Conservation (phyloP, 2,329 filamentous ascomycete species). For the Monilinia laxa region DNA sequence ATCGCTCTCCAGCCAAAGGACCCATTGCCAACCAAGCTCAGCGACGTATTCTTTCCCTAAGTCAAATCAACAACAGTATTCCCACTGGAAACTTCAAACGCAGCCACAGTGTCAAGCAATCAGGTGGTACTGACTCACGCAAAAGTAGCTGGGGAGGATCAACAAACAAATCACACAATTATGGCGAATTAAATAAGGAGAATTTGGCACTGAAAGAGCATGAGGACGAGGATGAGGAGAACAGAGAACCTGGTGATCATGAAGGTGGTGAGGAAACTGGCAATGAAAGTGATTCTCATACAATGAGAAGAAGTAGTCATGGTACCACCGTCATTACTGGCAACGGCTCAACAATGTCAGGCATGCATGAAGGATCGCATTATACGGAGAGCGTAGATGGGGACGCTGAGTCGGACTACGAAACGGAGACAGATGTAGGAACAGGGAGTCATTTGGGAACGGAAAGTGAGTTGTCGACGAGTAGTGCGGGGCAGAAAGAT, state of each 20-base stretch:
- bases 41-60: slow-evolving; percentile 84
- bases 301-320: slow-evolving; percentile 38
- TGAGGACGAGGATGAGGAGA: slow-evolving; percentile 48
- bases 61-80: slow-evolving; percentile 80
- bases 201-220: slow-evolving; percentile 63
- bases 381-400: slow-evolving; percentile 38
- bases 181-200: slow-evolving; percentile 60
- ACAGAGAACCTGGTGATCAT: slow-evolving; percentile 9
- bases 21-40: slow-evolving; percentile 50
- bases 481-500: slow-evolving; percentile 21
- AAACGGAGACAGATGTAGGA: slow-evolving; percentile 30
- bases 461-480: slow-evolving; percentile 20
- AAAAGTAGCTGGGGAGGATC: slow-evolving; percentile 70
- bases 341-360: slow-evolving; percentile 29
- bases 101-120: slow-evolving; percentile 73
- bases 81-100: slow-evolving; percentile 63
- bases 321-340: slow-evolving; percentile 37
- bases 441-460: slow-evolving; percentile 26
- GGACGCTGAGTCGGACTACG: slow-evolving; percentile 27
- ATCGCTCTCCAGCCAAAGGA: slow-evolving; percentile 33
- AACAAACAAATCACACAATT: slow-evolving; percentile 33
- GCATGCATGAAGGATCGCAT: slow-evolving; percentile 37
- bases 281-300: slow-evolving; percentile 34
- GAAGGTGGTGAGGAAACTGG: slow-evolving; percentile 27
- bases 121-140: slow-evolving; percentile 51